Base-by-base conservation (phyloP, 305 asterid species). In the Fraxinus greggii region DNA sequence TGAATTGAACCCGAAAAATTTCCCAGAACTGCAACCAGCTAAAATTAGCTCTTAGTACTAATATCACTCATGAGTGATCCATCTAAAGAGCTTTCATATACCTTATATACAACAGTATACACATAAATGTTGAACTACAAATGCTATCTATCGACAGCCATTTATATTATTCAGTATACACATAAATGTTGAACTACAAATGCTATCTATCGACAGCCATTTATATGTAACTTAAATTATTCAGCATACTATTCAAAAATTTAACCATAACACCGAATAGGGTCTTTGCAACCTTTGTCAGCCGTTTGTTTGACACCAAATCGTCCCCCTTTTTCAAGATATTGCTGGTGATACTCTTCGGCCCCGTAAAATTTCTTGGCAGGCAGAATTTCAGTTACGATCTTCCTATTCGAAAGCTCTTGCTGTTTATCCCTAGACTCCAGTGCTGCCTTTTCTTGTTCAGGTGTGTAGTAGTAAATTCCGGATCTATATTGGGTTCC, bases 361-460 rank as follows among this genome's bases (percentile, higher is more conserved):
- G 97, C 99, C 86, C 97, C 81, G 91, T 95, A 93, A 59, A 92
- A 95, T 83, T 94, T 95, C 98, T 94, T 93, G 59, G 98, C 99
- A 3, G 99, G 97, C 31, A 94, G 76, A 67, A 95, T 91, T 89
- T 94, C 99, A 4, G 90, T 90, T 3, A 95, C 95, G 74, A 95
- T 94, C 61, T 82, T 89, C 87, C 97, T 89, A 89, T 89, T 90
- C 89, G 93, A 80, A 78, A 86, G 79, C 89, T 89, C 89, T 80
- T 93, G 97, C 32, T 93, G 97, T 86, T 81, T 89, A 2, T 95
- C 99, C 85, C 17, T 86, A 2, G 93, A 89, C 84, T 93, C 98
- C 1, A 91, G 36, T 2, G 98, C 96, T 12, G 90, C 92, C 85
- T 92, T 92, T 88, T 95, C 97, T 89, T 95, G 98, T 82, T 95